phyloP scores from a whole-genome alignment of 805 yeast genomes.

The Saccharomycopsis babjevae region DNA sequence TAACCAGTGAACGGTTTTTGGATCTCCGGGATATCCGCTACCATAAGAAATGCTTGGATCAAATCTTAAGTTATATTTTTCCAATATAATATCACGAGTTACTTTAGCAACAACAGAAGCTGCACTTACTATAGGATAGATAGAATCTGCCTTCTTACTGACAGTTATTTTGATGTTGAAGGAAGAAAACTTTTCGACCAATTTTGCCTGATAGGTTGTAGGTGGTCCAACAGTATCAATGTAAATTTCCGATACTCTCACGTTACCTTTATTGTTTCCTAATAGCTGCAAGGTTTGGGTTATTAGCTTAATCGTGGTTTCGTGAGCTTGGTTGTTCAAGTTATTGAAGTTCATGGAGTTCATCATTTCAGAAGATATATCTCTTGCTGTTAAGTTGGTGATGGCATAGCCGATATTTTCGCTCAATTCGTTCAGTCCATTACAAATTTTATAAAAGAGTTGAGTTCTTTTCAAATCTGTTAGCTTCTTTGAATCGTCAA shows the following conservation, averaged over 20 bases:
- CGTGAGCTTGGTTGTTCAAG: conserved; percentile 93
- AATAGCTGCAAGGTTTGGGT: conserved; percentile 39
- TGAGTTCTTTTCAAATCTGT: conserved; percentile 60
- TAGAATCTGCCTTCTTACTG: conserved; percentile 88
- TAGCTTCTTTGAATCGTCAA: conserved; percentile 87
- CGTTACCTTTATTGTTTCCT: conserved; percentile 42
- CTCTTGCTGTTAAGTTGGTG: conserved; percentile 74
- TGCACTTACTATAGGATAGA: conserved; percentile 85
- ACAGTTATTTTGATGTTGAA: conserved; percentile 54
- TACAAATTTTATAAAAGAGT: conserved; percentile 51
- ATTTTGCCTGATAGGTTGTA: conserved; percentile 63
- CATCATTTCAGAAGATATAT: conserved; percentile 84
- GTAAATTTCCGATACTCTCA: conserved; percentile 50
- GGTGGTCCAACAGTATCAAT: conserved; percentile 99
- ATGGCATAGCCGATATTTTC: conserved; percentile 80
- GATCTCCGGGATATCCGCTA: conserved; percentile 93
- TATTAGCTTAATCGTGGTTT: conserved; percentile 76
- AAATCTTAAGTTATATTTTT: conserved; percentile 24
- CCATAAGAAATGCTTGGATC: conserved; percentile 41
- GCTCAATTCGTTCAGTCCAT: conserved; percentile 32
- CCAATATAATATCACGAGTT: conserved; percentile 66
- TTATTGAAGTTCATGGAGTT: conserved; percentile 35
- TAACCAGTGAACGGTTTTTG: conserved; percentile 75
- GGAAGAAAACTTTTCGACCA: conserved; percentile 57
- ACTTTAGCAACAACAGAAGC: conserved; percentile 97